phyloP scores from a whole-genome alignment of 768 basidiomycete species.

The Bullera alba region DNA sequence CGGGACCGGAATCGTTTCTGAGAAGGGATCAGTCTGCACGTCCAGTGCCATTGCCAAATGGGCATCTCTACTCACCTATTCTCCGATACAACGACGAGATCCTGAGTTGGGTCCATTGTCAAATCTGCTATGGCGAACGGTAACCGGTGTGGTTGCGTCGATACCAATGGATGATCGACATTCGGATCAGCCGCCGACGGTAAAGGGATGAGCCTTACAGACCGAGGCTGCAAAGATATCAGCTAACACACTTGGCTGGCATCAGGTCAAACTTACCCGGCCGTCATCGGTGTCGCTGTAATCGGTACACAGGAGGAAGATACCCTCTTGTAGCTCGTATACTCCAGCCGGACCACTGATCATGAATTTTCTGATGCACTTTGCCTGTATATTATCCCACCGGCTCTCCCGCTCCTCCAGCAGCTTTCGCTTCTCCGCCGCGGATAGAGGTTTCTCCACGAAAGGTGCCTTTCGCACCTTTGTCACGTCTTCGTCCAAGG shows the following conservation, averaged over 20 bases:
- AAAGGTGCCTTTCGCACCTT: background rate
- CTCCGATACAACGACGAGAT: slow-evolving; percentile 54
- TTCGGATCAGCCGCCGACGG: slow-evolving; percentile 30
- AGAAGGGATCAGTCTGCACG: slow-evolving; percentile 11
- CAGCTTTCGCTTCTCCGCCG: slow-evolving; percentile 18
- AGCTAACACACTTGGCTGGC: background rate
- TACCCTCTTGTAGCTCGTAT: slow-evolving; percentile 44
- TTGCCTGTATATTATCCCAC: slow-evolving; percentile 23
- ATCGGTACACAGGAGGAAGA: slow-evolving; percentile 40
- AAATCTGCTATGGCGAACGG: slow-evolving; percentile 41
- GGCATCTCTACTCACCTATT: slow-evolving; percentile 50
- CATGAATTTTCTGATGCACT: slow-evolving; percentile 9
- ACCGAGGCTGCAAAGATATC: slow-evolving; percentile 11
- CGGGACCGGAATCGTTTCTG: too few relatives aligned
- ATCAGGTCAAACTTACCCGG: slow-evolving; percentile 19
- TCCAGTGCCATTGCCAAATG: too few relatives aligned
- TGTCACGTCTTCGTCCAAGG: slow-evolving; percentile 4
- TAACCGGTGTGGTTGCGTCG: slow-evolving; percentile 17
- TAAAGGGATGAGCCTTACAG: slow-evolving; percentile 36
- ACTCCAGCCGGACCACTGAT: slow-evolving; percentile 33
- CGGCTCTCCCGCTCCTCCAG: slow-evolving; percentile 21
- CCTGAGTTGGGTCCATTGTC: slow-evolving; percentile 60
- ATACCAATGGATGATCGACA: slow-evolving; percentile 18
- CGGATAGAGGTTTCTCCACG: slow-evolving; percentile 4
- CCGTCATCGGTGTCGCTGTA: slow-evolving; percentile 18